Evolutionary conservation across 2,329 filamentous ascomycete species (phyloP), one percentile per base, ranked within the genome.

Genomic region (Podosphaera xanthii): DNA sequence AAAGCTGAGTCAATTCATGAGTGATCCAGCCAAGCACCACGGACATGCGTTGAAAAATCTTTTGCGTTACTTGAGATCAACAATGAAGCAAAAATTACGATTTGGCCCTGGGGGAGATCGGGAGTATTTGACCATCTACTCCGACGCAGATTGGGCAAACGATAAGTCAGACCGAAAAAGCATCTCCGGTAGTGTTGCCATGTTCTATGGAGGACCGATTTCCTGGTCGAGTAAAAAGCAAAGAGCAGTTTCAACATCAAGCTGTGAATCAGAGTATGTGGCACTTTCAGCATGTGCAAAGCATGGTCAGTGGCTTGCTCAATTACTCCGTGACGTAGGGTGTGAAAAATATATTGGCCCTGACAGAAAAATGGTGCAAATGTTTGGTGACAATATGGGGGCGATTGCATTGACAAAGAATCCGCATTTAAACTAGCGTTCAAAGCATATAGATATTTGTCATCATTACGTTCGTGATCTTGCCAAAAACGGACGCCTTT

Each of bases 181-280:
- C 35, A n/a, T 54, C 34, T 54, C 52, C 31, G 52, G 34, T 9
- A 9, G 52, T 12, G 34, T 54, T 34, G 12, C n/a, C 36, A 54
- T 9, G 35, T 22, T 54, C 34, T 54, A 57, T 33, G 54, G 54
- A 22, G 54, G 54, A 12, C 54, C n/a, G 4, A 57, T 57, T n/a
- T 44, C 36, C 12, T 57, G 54, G n/a, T 57, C 36, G n/a, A 57
- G 54, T 57, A 57, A 44, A n/a, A 57, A 57, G 44, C 54, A 57
- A 57, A 35, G 36, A 44, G 38, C 54, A 30, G 54, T 42, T 12
- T 36, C 36, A 10, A 46, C 36, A 12, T 46, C 36, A 44, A 33
- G n/a, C 3, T 57, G 54, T 44, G 54, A 57, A 44, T 46, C 54
- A 12, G 54, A 57, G 30, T 57, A 57, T 34, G 35, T 58, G 33